Base-by-base conservation (phyloP, 2,329 filamentous ascomycete genomes). In the Claviceps sorghi region DNA sequence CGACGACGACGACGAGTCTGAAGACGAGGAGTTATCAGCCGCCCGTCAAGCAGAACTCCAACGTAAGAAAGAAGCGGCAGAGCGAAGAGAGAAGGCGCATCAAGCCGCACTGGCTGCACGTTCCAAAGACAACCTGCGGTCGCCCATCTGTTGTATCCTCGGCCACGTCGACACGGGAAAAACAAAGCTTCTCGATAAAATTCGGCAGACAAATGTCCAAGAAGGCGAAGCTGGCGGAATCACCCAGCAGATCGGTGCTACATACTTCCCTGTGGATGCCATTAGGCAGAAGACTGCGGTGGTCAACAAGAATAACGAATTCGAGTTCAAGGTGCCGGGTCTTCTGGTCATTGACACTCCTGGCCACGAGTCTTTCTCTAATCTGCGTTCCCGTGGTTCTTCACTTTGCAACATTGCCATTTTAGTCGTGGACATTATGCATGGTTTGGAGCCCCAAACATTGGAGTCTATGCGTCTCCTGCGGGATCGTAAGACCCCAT, bases 151-250 rank as follows among this genome's bases (percentile, higher is more conserved):
- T 78, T 97, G 91, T 84, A 98, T 98, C 79, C 82, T 98, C 58
- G 93, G 93, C 63, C 93, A 98, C 80, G 93, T 98, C 80, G 93
- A 98, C 83, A 98, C 94, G 46, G 93, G 93, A 68, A 98, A 98
- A 76, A 98, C 93, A n/a, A 98, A 97, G 74, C 76, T 98, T 57
- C 79, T 98, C 54, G 93, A 98, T 76, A 98, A 98, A 75, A 88
- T 98, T 64, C 86, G 93, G 64, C 89, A 96, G 70, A 97, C 93
- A 53, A 97, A 98, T 65, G 93, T 98, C 38, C 94, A 98, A 66
- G 93, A 97, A 72, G 93, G 93, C 63, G 93, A 98, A 79, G 94
- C 93, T 42, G 94, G 93, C 77, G 93, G 93, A 83, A 98, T 98
- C 64, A 98, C 93, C 8, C 93, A 98, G 72, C 93, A 98, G 71